phyloP scores from a whole-genome alignment of 2,329 filamentous ascomycete genomes.

The Teratosphaeria destructans region DNA sequence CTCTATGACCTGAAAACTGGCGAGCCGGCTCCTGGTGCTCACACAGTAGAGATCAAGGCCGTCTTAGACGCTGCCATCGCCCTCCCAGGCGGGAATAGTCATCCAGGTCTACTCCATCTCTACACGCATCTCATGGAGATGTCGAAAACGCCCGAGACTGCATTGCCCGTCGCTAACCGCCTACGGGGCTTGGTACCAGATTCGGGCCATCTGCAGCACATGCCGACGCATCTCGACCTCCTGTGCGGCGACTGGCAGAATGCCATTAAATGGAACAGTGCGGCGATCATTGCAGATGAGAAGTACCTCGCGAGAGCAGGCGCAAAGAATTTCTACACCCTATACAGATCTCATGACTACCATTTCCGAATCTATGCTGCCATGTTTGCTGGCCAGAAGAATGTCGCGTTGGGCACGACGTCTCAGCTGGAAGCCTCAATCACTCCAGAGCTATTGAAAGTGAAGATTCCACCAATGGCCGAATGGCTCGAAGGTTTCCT shows the following conservation, averaged over 20 bases:
- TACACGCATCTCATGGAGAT: slow-evolving; percentile 75
- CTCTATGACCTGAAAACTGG: slow-evolving; percentile 54
- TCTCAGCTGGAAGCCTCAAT: slow-evolving; percentile 50
- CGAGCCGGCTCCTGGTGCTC: slow-evolving; percentile 43
- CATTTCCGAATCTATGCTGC: slow-evolving; percentile 68
- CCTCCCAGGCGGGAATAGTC: slow-evolving; percentile 39
- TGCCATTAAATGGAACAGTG: slow-evolving; percentile 56
- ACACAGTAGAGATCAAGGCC: slow-evolving; percentile 47
- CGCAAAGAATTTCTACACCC: slow-evolving; percentile 61
- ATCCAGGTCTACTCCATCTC: slow-evolving; percentile 62
- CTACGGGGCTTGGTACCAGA: slow-evolving; percentile 58
- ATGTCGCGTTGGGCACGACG: slow-evolving; percentile 52
- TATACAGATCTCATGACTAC: slow-evolving; percentile 65
- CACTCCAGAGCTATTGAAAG: slow-evolving; percentile 51
- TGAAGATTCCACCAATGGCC: slow-evolving; percentile 62
- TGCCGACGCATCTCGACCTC: slow-evolving; percentile 69
- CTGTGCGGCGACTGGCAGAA: slow-evolving; percentile 60
- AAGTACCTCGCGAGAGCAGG: slow-evolving; percentile 52
- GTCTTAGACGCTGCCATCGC: slow-evolving; percentile 50
- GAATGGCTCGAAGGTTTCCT: slow-evolving; percentile 68
- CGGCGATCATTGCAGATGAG: slow-evolving; percentile 58
- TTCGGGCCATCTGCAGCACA: slow-evolving; percentile 60
- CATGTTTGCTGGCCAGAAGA: slow-evolving; percentile 62
- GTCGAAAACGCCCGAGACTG: slow-evolving; percentile 55
- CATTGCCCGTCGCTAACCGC: slow-evolving; percentile 49